phyloP scores from a whole-genome alignment of 352 stramenopile genomes.

The Pythium rhizo-oryzae region DNA sequence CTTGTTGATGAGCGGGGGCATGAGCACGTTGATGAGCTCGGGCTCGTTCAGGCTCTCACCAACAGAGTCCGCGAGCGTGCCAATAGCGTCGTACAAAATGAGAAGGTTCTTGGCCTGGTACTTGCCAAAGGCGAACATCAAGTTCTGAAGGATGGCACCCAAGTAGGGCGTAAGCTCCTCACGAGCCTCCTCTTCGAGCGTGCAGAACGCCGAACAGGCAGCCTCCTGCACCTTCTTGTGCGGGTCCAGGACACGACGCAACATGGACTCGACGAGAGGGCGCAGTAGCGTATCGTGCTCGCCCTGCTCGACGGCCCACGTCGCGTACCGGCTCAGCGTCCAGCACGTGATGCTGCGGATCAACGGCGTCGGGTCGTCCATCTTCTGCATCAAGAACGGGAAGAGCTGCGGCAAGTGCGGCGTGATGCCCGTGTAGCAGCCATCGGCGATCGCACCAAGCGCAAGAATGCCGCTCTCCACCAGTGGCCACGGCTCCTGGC shows the following conservation, averaged over 20 bases:
- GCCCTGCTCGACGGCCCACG: slow-evolving; percentile 92
- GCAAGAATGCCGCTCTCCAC: slow-evolving; percentile 96
- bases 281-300: slow-evolving; percentile 79
- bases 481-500: slow-evolving; percentile 92
- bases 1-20: slow-evolving; percentile 93
- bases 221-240: slow-evolving; percentile 97
- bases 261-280: slow-evolving; percentile 85
- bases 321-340: slow-evolving; percentile 92
- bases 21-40: slow-evolving; percentile 91
- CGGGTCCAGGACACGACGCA: slow-evolving; percentile 87
- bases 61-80: slow-evolving; percentile 94
- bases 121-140: slow-evolving; percentile 93
- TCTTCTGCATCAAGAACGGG: slow-evolving; percentile 94
- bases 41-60: slow-evolving; percentile 91
- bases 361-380: slow-evolving; percentile 88
- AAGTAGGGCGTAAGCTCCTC: slow-evolving; percentile 94
- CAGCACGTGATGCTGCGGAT: slow-evolving; percentile 95
- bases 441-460: slow-evolving; percentile 95
- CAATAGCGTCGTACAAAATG: slow-evolving; percentile 96
- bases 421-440: slow-evolving; percentile 93
- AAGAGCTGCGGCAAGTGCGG: slow-evolving; percentile 93
- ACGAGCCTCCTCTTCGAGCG: slow-evolving; percentile 92
- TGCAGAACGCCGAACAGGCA: slow-evolving; percentile 94
- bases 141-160: slow-evolving; percentile 89
- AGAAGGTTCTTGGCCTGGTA: slow-evolving; percentile 95